Percentiles rank a stretch among this genome's conserved stretches.
Conservation (phyloP, 768 basidiomycete species). For the Suillus fuscotomentosus region DNA sequence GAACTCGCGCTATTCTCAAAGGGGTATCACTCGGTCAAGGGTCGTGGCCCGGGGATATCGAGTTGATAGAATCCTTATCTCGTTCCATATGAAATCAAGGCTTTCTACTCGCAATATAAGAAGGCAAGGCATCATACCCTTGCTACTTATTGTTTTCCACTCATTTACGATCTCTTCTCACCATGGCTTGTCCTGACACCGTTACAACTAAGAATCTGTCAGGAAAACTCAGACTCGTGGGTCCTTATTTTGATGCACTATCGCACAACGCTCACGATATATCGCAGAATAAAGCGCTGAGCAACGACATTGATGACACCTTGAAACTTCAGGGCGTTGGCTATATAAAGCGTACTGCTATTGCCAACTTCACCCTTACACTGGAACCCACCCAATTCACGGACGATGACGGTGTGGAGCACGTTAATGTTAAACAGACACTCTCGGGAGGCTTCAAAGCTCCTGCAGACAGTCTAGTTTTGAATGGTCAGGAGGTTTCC, state of each 20-base stretch:
- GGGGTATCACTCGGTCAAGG: background rate
- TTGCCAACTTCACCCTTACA: conserved; percentile 52
- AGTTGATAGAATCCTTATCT: background rate
- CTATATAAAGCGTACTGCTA: conserved; percentile 63
- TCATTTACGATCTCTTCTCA: background rate
- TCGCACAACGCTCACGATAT: background rate
- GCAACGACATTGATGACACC: conserved; percentile 55
- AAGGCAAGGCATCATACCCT: background rate
- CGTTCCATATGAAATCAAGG: background rate
- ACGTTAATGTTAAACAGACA: conserved; percentile 61
- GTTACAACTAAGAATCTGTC: background rate
- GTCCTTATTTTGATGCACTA: background rate
- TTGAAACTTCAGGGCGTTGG: conserved; percentile 61
- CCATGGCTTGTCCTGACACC: background rate
- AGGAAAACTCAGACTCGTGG: background rate
- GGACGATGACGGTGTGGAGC: conserved; percentile 54
- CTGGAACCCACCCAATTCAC: conserved; percentile 58
- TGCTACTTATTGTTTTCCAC: background rate
- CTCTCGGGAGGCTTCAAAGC: conserved; percentile 56
- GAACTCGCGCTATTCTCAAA: background rate
- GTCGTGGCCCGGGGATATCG: background rate
- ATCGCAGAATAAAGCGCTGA: conserved; percentile 58
- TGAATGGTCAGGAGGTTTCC: conserved; percentile 48
- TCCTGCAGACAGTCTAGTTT: conserved; percentile 48
- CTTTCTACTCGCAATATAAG: background rate